Evolutionary conservation across 495 filamentous ascomycete species (phyloP), one percentile per base, ranked within the genome.

Genomic region (Apiosordaria backusii): DNA sequence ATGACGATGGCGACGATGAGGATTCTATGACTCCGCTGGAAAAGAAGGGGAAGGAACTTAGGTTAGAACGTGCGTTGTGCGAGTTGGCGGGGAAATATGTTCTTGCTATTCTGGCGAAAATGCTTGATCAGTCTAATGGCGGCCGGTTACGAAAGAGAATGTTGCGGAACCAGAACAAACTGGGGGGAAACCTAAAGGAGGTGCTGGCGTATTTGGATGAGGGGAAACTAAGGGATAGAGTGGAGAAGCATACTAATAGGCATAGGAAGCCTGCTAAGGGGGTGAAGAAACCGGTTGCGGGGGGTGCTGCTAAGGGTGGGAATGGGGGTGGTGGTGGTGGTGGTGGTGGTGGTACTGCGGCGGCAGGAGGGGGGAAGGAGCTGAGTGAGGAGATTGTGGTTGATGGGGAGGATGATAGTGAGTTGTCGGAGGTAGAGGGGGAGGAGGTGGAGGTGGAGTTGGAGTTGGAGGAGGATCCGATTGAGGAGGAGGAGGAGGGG

Each of bases 11-110:
- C 16, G 61, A 64, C 22, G 84, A 86, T 1, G 84, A 86, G 1
- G 84, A 85, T 21, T 81, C 85, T 4, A 78, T 85, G 0, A 76
- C 77, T 10, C 83, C 82, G 7, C 78, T 76, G 26, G 85, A 88
- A 65, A 82, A 82, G 21, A 80, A 85, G 60, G 83, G 82, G 15
- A 83, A 83, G 23, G 84, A 87, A 61, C 79, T 97, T 16, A 78
- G 91, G 50, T 85, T 91, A 2, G 94, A 98, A 74, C 86, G 93
- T 70, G 84, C 87, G 19, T 82, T 98, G 0, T 97, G 94, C 77
- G 90, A 92, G 69, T 80, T 97, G 3, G 86, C 93, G 4, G 89
- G 89, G 50, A 93, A 92, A 69, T 83, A 95, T 40, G 91, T 97
- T 9, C 81, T 96, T 23, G 88, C 88, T 0, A 86, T 96, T 24